Evolutionary conservation across 2,329 filamentous ascomycete species (phyloP).

Genomic region (Penicillium olsonii): DNA sequence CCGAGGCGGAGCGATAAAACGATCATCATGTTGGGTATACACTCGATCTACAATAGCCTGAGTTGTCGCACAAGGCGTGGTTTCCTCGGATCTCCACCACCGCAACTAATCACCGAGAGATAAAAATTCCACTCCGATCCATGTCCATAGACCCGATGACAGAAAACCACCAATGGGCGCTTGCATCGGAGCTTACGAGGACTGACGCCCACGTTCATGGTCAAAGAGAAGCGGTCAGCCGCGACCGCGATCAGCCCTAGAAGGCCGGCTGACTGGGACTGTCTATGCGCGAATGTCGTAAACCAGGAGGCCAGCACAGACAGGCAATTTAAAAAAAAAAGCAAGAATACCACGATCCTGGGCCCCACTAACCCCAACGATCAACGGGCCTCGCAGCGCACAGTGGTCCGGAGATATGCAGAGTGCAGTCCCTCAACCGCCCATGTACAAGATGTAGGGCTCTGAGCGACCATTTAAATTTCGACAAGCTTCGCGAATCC

Average conservation of each 20-base stretch:
- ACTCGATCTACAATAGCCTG: constrained; percentile 7
- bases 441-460: constrained; percentile 1
- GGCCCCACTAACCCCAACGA: background rate
- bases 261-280: background rate
- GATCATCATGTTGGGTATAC: constrained; percentile 8
- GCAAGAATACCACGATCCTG: background rate
- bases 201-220: background rate
- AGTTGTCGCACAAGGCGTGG: constrained; percentile 1
- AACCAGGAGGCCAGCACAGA: background rate
- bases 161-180: background rate
- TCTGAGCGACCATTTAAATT: constrained; percentile 5
- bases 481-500: constrained; percentile 12
- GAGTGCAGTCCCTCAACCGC: constrained; percentile 1
- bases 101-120: background rate
- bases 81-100: background rate
- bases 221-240: constrained; percentile 12
- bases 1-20: constrained; percentile 1
- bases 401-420: constrained; percentile 5
- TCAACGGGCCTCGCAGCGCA: background rate
- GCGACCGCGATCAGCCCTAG: constrained; percentile 10
- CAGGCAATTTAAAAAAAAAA: constrained; percentile 1
- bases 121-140: background rate
- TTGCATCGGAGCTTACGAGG: constrained; percentile 8
- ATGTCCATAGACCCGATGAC: background rate
- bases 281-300: background rate